These are phyloP conservation scores for Teratosphaeria epicoccoides DNA, from an alignment of 2,329 filamentous ascomycete genomes.

Conservation along the genomic window DNA sequence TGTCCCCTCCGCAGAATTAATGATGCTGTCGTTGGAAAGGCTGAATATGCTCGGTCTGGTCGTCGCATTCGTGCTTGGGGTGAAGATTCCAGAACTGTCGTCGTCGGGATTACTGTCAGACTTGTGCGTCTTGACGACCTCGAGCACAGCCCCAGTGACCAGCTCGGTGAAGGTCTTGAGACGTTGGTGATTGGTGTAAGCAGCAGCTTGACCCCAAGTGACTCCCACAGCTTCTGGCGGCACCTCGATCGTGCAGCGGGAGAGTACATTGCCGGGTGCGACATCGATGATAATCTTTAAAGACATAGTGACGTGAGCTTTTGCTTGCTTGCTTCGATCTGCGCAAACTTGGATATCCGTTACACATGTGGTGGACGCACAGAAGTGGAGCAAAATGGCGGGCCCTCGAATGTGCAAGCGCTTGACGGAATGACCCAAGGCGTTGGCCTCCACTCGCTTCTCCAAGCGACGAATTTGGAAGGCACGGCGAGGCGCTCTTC, in stretches of 20 bases:
- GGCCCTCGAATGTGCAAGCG: too few relatives aligned
- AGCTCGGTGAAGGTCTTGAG: background rate
- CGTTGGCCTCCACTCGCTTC: too few relatives aligned
- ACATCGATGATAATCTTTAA: background rate
- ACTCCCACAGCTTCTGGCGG: background rate
- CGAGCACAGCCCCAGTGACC: background rate
- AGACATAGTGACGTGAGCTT: background rate
- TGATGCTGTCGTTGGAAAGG: too few relatives aligned
- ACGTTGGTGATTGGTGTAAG: background rate
- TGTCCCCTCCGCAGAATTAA: too few relatives aligned
- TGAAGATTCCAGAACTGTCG: background rate
- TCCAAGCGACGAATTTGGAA: background rate
- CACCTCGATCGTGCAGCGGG: background rate
- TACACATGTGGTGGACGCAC: too few relatives aligned
- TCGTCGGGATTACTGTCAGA: background rate
- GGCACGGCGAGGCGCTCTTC: background rate
- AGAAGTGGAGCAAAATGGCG: too few relatives aligned
- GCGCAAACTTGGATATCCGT: too few relatives aligned
- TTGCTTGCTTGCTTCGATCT: background rate
- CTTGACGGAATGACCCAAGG: too few relatives aligned
- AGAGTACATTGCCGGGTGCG: background rate
- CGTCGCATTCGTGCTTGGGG: background rate
- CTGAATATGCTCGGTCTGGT: background rate
- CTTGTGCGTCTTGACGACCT: background rate
- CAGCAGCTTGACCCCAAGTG: background rate